Evolutionary conservation across 495 filamentous ascomycete genomes (phyloP).

Genomic region (Pyrenula massariospora): DNA sequence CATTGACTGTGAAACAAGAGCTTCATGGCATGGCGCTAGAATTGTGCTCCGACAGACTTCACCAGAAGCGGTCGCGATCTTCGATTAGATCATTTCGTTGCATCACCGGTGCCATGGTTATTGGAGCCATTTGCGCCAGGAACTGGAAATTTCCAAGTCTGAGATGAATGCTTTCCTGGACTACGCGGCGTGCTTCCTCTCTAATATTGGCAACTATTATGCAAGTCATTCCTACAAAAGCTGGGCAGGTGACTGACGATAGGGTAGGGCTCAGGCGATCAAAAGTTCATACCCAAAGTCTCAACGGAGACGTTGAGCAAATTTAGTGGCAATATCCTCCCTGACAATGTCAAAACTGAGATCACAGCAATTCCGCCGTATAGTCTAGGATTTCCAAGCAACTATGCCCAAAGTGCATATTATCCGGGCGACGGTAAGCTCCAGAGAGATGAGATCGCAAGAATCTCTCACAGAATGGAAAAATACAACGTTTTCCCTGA

Average conservation of each 20-base stretch:
- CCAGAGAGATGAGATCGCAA: constrained; percentile 11
- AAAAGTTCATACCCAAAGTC: constrained; percentile 18
- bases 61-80: constrained; percentile 23
- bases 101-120: constrained; percentile 17
- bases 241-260: not conserved
- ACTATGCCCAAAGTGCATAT: constrained; percentile 12
- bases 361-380: constrained; percentile 4
- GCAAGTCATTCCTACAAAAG: constrained; percentile 4
- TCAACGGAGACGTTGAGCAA: constrained; percentile 5
- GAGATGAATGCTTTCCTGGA: constrained; percentile 3
- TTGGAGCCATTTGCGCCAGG: constrained; percentile 14
- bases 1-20: too few relatives aligned
- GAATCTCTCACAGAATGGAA: constrained; percentile 9
- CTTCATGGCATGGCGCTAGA: constrained; percentile 24
- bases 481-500: constrained; percentile 13
- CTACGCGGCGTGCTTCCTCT: constrained; percentile 14
- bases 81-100: constrained; percentile 26
- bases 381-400: constrained; percentile 12
- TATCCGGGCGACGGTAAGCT: constrained; percentile 13
- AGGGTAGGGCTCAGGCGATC: constrained; percentile 11
- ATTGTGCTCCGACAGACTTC: constrained; percentile 29
- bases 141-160: not conserved
- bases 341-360: not conserved
- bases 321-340: not conserved
- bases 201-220: constrained; percentile 15